Percentiles rank a stretch among this genome's conserved stretches.
Evolutionary conservation across 768 basidiomycete species (phyloP).

Genomic region (Chalciporus pseudorubinellus): DNA sequence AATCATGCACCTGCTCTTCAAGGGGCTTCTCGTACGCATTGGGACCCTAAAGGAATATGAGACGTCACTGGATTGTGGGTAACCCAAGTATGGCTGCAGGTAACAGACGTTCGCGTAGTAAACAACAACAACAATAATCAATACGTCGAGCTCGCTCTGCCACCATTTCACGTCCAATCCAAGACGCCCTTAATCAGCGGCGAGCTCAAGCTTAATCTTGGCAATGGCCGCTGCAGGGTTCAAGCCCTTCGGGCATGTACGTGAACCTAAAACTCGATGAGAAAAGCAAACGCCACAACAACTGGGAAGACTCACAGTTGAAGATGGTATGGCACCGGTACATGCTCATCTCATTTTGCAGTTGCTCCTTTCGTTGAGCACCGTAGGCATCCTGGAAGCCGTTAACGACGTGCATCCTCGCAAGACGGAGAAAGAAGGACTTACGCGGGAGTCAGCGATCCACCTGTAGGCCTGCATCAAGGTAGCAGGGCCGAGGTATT

Average conservation of each 20-base stretch:
- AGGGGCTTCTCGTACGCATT: no score
- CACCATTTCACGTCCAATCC: neutral
- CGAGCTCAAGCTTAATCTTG: conserved; percentile 89
- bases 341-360: conserved; percentile 94
- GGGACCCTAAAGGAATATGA: neutral
- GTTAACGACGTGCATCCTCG: conserved; percentile 3
- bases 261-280: conserved; percentile 52
- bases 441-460: conserved; percentile 93
- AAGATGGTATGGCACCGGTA: conserved; percentile 99
- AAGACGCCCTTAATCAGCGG: conserved; percentile 50
- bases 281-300: neutral
- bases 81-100: neutral
- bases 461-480: conserved; percentile 97
- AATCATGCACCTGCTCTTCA: no score
- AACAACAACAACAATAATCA: neutral
- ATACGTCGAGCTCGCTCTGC: neutral
- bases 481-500: conserved; percentile 96
- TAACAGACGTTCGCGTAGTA: neutral
- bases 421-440: conserved; percentile 24
- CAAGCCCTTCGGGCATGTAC: conserved; percentile 96
- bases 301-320: conserved; percentile 60
- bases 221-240: conserved; percentile 92
- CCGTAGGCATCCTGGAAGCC: conserved; percentile 64
- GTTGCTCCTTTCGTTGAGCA: conserved; percentile 79
- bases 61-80: neutral